Conservation (phyloP, 2,329 filamentous ascomycete species). For the Macrophomina tecta region DNA sequence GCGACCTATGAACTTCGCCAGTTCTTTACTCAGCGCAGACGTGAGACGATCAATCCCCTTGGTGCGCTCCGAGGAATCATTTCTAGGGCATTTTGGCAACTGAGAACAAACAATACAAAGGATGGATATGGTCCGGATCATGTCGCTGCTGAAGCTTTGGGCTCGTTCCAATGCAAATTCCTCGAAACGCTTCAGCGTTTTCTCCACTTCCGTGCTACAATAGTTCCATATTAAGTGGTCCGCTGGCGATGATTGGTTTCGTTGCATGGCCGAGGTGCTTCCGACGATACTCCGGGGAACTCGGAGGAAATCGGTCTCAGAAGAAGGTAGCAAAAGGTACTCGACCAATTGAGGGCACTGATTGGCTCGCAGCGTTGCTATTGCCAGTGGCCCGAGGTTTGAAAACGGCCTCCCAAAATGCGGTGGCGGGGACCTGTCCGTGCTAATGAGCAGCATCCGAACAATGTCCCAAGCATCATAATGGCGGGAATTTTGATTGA, state of each 20-base stretch:
- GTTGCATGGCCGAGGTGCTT: not conserved
- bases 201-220: constrained; percentile 53
- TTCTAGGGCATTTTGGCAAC: constrained; percentile 31
- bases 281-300: not conserved
- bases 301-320: not conserved
- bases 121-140: constrained; percentile 57
- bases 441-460: constrained; percentile 72
- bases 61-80: constrained; percentile 28
- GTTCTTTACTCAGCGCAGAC: constrained; percentile 35
- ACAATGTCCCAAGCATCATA: constrained; percentile 70
- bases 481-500: constrained; percentile 68
- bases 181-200: constrained; percentile 52
- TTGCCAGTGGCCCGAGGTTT: constrained; percentile 49
- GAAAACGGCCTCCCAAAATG: constrained; percentile 38
- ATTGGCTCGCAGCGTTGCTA: constrained; percentile 50
- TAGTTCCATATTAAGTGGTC: constrained; percentile 50
- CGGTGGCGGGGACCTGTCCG: constrained; percentile 57
- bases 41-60: constrained; percentile 37
- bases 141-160: constrained; percentile 56
- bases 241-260: constrained; percentile 1
- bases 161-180: constrained; percentile 49
- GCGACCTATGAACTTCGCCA: constrained; percentile 45
- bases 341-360: constrained; percentile 51
- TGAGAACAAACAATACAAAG: constrained; percentile 51
- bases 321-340: constrained; percentile 55